These are phyloP conservation scores for Amphirosellinia nigrospora DNA, from an alignment of 495 filamentous ascomycete species.

Conservation along the genomic window DNA sequence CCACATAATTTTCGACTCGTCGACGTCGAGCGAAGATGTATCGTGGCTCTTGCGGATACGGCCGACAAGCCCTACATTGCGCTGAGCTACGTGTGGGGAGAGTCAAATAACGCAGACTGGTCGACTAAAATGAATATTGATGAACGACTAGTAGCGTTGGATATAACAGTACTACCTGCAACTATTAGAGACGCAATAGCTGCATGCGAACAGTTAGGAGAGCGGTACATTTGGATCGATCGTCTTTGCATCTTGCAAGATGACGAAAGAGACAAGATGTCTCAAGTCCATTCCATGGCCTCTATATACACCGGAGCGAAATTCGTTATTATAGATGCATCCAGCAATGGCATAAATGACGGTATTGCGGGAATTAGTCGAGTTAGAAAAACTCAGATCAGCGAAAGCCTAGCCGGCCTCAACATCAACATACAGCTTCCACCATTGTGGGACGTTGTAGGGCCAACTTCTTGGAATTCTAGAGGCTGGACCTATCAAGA, in stretches of 20 bases:
- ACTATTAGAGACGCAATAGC: background rate
- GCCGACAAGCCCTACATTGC: background rate
- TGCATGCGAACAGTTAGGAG: background rate
- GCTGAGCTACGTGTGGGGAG: background rate
- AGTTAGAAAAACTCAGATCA: background rate
- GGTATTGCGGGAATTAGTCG: background rate
- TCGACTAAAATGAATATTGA: background rate
- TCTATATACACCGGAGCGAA: background rate
- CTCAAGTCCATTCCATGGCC: background rate
- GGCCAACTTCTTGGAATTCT: background rate
- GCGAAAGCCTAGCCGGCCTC: background rate
- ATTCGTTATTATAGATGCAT: background rate
- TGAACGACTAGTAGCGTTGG: background rate
- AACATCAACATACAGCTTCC: background rate
- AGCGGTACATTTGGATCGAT: background rate
- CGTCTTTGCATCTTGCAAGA: background rate
- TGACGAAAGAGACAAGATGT: background rate
- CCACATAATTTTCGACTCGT: background rate
- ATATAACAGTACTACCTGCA: background rate
- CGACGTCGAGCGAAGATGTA: background rate
- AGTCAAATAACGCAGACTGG: background rate
- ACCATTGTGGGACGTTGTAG: background rate
- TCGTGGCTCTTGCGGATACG: background rate
- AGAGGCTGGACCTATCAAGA: background rate
- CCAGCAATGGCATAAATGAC: background rate